Conservation (phyloP, 1,284 basidiomycete genomes). For the Exsudoporus floridanus region DNA sequence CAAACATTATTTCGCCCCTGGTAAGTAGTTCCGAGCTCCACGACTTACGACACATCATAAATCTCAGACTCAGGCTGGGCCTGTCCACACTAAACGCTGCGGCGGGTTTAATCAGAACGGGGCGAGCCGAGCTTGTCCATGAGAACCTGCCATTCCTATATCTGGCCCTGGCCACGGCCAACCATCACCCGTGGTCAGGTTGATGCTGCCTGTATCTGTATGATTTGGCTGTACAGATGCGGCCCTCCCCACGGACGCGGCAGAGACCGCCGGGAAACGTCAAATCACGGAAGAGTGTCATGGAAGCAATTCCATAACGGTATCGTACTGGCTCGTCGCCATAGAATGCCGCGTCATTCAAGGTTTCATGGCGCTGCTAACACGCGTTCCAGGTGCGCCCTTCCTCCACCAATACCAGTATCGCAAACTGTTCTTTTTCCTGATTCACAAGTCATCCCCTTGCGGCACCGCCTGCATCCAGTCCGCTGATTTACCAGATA, state of each 20-base stretch:
- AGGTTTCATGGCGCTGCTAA: constrained; percentile 37
- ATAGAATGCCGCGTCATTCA: constrained; percentile 33
- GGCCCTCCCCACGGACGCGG: constrained; percentile 22
- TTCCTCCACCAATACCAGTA: constrained; percentile 23
- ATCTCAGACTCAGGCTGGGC: too few relatives aligned
- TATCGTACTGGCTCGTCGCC: constrained; percentile 27
- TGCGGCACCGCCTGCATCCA: constrained; percentile 23
- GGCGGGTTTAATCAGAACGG: constrained; percentile 14
- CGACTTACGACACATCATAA: constrained; percentile 25
- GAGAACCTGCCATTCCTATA: constrained; percentile 21
- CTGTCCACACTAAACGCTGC: constrained; percentile 9
- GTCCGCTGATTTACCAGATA: constrained; percentile 36
- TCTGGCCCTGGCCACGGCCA: constrained; percentile 9
- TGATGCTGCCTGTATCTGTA: constrained; percentile 5
- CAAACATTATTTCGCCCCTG: constrained; percentile 6
- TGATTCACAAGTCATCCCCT: constrained; percentile 22
- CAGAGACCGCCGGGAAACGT: constrained; percentile 22
- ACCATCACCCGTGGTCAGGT: constrained; percentile 6
- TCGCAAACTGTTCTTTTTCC: constrained; percentile 23
- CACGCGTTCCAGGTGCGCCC: constrained; percentile 34
- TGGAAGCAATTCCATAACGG: constrained; percentile 31
- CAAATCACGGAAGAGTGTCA: constrained; percentile 27
- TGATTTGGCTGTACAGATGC: constrained; percentile 1
- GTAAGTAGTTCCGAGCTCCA: constrained; percentile 20
- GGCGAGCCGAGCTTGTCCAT: constrained; percentile 15